Percentiles rank a stretch among this genome's conserved stretches.
phyloP scores from a whole-genome alignment of 495 filamentous ascomycete genomes.

The Talaromyces thailandensis region DNA sequence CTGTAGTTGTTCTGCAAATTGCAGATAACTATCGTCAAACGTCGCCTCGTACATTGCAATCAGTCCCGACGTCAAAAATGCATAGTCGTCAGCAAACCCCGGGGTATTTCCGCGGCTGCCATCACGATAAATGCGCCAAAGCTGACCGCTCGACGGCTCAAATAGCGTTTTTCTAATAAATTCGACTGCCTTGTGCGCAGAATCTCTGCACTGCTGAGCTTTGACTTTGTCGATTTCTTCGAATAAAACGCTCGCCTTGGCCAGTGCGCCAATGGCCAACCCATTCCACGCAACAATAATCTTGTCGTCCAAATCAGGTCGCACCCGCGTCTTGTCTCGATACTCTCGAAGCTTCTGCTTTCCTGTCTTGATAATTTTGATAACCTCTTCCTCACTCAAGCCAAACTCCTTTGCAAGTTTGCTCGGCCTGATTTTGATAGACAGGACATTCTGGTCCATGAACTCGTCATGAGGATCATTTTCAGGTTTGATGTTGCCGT shows the following conservation, averaged over 20 bases:
- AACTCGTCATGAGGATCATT: slow-evolving; percentile 91
- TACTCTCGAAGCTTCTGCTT: slow-evolving; percentile 63
- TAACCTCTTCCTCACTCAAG: slow-evolving; percentile 62
- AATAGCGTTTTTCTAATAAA: slow-evolving; percentile 80
- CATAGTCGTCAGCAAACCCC: slow-evolving; percentile 93
- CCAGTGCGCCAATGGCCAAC: slow-evolving; percentile 75
- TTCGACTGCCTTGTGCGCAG: slow-evolving; percentile 57
- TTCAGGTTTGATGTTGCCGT: slow-evolving; percentile 80
- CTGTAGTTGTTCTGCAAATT: slow-evolving; percentile 80
- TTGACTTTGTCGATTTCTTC: slow-evolving; percentile 48
- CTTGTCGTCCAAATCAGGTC: slow-evolving; percentile 85
- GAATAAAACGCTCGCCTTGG: slow-evolving; percentile 62
- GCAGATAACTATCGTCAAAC: slow-evolving; percentile 67
- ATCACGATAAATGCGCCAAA: slow-evolving; percentile 73
- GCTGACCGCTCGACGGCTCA: slow-evolving; percentile 47
- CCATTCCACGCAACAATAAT: slow-evolving; percentile 86
- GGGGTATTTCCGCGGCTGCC: slow-evolving; percentile 55
- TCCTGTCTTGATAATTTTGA: slow-evolving; percentile 57
- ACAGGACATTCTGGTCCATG: slow-evolving; percentile 63
- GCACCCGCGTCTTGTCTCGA: slow-evolving; percentile 63
- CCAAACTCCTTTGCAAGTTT: slow-evolving; percentile 72
- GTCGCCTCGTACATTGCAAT: slow-evolving; percentile 85
- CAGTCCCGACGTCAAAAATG: slow-evolving; percentile 76
- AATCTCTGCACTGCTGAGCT: slow-evolving; percentile 47
- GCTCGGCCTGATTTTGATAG: slow-evolving; percentile 48